Evolutionary conservation across 352 stramenopile species (phyloP).

Genomic region (Blastocystis sp.): DNA sequence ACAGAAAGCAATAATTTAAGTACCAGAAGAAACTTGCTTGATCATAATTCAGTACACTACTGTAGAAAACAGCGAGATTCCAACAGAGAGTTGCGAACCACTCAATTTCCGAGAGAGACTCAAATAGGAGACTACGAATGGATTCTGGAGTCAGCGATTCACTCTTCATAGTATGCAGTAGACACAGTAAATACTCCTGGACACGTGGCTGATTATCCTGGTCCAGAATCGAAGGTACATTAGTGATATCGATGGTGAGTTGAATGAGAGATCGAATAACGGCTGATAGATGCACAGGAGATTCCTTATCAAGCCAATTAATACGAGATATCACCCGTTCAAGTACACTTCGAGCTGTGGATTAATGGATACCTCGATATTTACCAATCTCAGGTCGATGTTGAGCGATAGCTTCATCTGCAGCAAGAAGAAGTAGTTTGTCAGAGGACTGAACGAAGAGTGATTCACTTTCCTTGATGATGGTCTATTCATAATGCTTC

Average conservation of each 20-base stretch:
- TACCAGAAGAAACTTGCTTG: slow-evolving; percentile 49
- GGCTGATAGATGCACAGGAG: background rate
- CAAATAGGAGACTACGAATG: background rate
- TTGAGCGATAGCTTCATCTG: slow-evolving; percentile 13
- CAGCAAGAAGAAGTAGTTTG: background rate
- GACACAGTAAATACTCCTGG: background rate
- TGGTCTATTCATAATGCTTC: background rate
- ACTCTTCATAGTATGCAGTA: background rate
- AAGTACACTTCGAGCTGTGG: background rate
- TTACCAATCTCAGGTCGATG: slow-evolving; percentile 1
- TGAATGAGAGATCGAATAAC: slow-evolving; percentile 17
- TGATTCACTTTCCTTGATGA: background rate
- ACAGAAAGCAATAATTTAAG: slow-evolving; percentile 8
- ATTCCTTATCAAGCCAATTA: background rate
- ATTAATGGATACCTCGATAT: background rate
- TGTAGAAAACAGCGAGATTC: slow-evolving; percentile 6
- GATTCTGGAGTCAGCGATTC: background rate
- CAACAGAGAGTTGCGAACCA: slow-evolving; percentile 43
- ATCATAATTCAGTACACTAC: background rate
- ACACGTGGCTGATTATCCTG: background rate
- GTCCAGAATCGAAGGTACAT: background rate
- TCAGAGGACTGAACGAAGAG: background rate
- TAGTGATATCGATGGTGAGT: slow-evolving; percentile 29
- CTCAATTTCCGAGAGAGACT: background rate
- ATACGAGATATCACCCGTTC: background rate